These are phyloP conservation scores for Cupressus sempervirens DNA, from an alignment of 75 land plant genomes.

Conservation along the genomic window DNA sequence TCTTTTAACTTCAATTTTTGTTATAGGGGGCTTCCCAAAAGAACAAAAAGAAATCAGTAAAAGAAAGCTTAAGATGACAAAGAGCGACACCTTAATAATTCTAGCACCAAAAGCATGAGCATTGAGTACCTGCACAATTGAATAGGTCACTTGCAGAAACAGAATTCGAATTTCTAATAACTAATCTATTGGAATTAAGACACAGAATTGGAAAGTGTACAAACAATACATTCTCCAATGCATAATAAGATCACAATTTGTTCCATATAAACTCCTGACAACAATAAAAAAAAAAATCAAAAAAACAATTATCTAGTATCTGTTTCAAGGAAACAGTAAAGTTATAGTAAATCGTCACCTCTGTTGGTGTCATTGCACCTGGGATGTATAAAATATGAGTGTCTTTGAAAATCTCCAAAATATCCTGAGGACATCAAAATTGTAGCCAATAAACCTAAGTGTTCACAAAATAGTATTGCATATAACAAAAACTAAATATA, in stretches of 20 bases:
- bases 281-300: background rate
- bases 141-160: background rate
- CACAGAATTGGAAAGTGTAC: background rate
- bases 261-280: background rate
- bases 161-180: background rate
- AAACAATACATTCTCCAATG: background rate
- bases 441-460: background rate
- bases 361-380: constrained; percentile 92
- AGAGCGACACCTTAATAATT: constrained; percentile 63
- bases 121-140: constrained; percentile 51
- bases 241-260: background rate
- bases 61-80: background rate
- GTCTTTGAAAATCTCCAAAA: constrained; percentile 28
- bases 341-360: constrained; percentile 34
- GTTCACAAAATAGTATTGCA: background rate
- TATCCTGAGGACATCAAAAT: constrained; percentile 36
- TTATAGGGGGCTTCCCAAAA: too few relatives aligned
- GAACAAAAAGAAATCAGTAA: background rate
- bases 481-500: background rate
- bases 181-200: background rate
- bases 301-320: background rate
- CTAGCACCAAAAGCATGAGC: constrained; percentile 68
- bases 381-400: constrained; percentile 64
- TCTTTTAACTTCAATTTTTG: too few relatives aligned
- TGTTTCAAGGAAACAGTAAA: background rate